Evolutionary conservation across 2,329 filamentous ascomycete species (phyloP).

Genomic region (Sporothrix schenckii): DNA sequence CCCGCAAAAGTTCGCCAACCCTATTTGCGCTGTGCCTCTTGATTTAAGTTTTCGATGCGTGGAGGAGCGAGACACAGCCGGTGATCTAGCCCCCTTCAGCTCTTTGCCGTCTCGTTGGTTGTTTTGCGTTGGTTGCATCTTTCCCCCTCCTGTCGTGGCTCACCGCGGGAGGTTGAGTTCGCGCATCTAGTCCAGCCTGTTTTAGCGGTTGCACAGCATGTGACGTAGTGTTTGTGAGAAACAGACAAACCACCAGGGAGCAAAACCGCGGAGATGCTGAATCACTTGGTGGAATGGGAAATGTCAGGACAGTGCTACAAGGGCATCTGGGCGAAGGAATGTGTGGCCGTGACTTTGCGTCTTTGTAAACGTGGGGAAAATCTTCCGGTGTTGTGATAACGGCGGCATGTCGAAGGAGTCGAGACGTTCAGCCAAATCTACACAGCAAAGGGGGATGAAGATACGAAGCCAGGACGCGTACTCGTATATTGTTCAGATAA

Average conservation of each 20-base stretch:
- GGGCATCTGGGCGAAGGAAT: background rate
- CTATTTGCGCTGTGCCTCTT: slow-evolving; percentile 12
- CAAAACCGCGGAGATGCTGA: background rate
- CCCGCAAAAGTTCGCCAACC: background rate
- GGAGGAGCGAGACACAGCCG: slow-evolving; percentile 3
- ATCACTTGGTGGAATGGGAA: background rate
- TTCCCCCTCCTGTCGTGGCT: slow-evolving; percentile 12
- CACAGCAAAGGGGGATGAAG: background rate
- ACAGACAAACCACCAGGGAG: background rate
- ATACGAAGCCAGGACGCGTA: too few species aligned
- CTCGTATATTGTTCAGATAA: background rate
- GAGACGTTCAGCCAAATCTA: background rate
- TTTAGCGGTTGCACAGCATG: slow-evolving; percentile 27
- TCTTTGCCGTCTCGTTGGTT: background rate
- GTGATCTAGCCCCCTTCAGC: slow-evolving; percentile 7
- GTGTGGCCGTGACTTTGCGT: background rate
- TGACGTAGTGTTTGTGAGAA: background rate
- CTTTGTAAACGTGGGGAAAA: slow-evolving; percentile 13
- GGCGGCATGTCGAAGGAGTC: slow-evolving; percentile 3
- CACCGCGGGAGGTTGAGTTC: background rate
- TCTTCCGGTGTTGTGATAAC: background rate
- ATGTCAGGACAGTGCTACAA: background rate
- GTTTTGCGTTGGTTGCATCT: background rate
- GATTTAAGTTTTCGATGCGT: background rate
- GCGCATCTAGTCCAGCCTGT: slow-evolving; percentile 11